Conservation (phyloP, 108 stramenopile species). For the Cyclotella baltica region DNA sequence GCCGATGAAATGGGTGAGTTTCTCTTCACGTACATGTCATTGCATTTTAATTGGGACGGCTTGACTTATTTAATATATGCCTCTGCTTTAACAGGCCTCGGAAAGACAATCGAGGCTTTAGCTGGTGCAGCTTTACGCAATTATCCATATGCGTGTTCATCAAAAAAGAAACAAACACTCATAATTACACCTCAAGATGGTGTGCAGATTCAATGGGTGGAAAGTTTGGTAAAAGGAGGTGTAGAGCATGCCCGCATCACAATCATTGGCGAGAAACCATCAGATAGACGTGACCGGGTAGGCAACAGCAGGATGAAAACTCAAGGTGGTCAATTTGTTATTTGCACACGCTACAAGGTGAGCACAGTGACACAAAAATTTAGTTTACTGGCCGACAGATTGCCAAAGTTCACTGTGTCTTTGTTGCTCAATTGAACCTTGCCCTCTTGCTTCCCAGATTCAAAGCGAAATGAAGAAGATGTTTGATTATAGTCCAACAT, state of each 20-base stretch:
- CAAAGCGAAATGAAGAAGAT: conserved; percentile 36
- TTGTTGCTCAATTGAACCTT: too few relatives aligned
- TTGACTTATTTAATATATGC: too few relatives aligned
- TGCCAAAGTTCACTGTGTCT: too few relatives aligned
- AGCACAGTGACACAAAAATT: too few relatives aligned
- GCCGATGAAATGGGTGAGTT: conserved; percentile 51
- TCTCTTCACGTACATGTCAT: not conserved
- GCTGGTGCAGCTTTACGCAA: conserved; percentile 46
- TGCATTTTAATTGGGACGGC: too few relatives aligned
- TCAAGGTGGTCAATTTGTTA: conserved; percentile 22
- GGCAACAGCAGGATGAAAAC: conserved; percentile 10
- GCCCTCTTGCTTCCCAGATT: conserved; percentile 1
- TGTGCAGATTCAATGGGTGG: conserved; percentile 53
- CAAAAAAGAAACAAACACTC: conserved; percentile 35
- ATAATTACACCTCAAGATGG: conserved; percentile 57
- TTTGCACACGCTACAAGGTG: conserved; percentile 46
- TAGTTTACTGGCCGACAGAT: too few relatives aligned
- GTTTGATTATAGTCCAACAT: conserved; percentile 4
- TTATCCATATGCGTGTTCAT: conserved; percentile 3
- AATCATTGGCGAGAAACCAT: conserved; percentile 19
- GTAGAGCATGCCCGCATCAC: conserved; percentile 18
- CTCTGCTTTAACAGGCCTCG: conserved; percentile 19
- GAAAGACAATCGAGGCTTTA: conserved; percentile 48
- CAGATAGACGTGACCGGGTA: conserved; percentile 7
- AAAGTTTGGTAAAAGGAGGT: conserved; percentile 33